Base-by-base conservation (phyloP, 306 rosid genomes). In the Delonix regia region DNA sequence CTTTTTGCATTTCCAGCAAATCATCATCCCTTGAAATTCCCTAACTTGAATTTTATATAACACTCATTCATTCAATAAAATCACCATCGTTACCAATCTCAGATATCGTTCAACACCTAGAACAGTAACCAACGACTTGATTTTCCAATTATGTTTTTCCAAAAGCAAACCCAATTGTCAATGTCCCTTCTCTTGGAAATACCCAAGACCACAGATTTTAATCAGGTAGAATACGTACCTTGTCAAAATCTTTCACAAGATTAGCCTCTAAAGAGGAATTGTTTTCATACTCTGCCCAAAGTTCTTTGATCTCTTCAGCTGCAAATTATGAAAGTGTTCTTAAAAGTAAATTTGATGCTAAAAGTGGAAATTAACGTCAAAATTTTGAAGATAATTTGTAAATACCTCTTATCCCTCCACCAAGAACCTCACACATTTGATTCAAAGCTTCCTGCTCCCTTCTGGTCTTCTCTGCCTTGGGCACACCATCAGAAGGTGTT, bases 181-280 rank as follows among this genome's bases (percentile, higher is more conserved):
- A 12, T 9, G 52, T 4, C 52, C 12, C 63, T 39, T 21, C 55
- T 59, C 33, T 59, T 68, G 59, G 19, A 44, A 56, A 45, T 27
- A 69, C 36, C 70, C 28, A 78, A 24, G 51, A 56, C 45, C 15
- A 42, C n/a, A 47, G 14, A 1, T 47, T 47, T 36, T 45, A 7
- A 28, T 75, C n/a, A n/a, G 25, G 63, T 47, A 34, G 69, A 41
- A 60, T 34, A 55, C 39, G 33, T 88, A 92, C 97, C 88, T 94
- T 92, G 86, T 92, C 99, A 82, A 94, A 90, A 84, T 92, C 99
- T 81, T 94, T 94, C 72, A 88, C 97, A 83, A 94, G 91, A 80
- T 92, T 92, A 81, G 99, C 97, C 89, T 92, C 99, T 52, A 89
- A n/a, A 48, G 99, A 92, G 44, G 97, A 89, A 87, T 94, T 94